Percentiles rank a stretch among this genome's conserved stretches.
These are phyloP conservation scores for Sistotremastrum niveocremeum DNA, from an alignment of 768 basidiomycete genomes.

Conservation along the genomic window DNA sequence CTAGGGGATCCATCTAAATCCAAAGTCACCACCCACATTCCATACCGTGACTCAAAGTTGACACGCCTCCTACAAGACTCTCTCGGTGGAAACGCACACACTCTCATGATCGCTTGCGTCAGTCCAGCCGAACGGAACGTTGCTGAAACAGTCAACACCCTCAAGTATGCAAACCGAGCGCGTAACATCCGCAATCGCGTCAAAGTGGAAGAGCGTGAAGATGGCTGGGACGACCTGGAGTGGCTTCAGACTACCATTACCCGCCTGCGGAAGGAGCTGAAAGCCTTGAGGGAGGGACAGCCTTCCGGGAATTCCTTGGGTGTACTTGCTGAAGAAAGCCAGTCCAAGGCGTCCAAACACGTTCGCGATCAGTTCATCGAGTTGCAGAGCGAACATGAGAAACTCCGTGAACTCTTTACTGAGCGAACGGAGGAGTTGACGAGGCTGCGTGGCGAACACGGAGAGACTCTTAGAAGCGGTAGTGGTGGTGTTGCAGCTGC, in stretches of 20 bases:
- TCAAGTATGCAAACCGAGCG: constrained; percentile 96
- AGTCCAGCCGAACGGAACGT: constrained; percentile 94
- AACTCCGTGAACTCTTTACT: constrained; percentile 70
- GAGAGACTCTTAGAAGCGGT: constrained; percentile 53
- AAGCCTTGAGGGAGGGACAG: constrained; percentile 60
- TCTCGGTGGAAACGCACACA: constrained; percentile 93
- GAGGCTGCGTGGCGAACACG: constrained; percentile 62
- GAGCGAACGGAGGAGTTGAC: constrained; percentile 84
- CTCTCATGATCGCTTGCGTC: constrained; percentile 98
- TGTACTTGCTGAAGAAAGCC: constrained; percentile 16
- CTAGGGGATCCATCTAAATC: constrained; percentile 88
- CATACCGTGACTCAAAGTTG: constrained; percentile 97
- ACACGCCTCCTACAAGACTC: constrained; percentile 94
- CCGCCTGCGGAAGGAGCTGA: constrained; percentile 79
- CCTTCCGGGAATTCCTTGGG: constrained; percentile 5
- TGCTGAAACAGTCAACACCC: constrained; percentile 83
- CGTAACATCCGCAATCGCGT: constrained; percentile 95
- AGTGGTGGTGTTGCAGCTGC: constrained; percentile 49
- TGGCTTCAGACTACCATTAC: constrained; percentile 84
- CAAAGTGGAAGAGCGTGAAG: constrained; percentile 85
- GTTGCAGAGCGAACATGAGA: constrained; percentile 75
- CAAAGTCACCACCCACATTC: constrained; percentile 77
- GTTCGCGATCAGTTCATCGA: constrained; percentile 71
- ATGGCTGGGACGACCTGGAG: constrained; percentile 97
- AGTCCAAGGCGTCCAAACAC: constrained; percentile 42